Percentiles rank a stretch among this genome's conserved stretches.
Conservation (phyloP, 768 basidiomycete genomes). For the Leucosporidium creatinivorum region DNA sequence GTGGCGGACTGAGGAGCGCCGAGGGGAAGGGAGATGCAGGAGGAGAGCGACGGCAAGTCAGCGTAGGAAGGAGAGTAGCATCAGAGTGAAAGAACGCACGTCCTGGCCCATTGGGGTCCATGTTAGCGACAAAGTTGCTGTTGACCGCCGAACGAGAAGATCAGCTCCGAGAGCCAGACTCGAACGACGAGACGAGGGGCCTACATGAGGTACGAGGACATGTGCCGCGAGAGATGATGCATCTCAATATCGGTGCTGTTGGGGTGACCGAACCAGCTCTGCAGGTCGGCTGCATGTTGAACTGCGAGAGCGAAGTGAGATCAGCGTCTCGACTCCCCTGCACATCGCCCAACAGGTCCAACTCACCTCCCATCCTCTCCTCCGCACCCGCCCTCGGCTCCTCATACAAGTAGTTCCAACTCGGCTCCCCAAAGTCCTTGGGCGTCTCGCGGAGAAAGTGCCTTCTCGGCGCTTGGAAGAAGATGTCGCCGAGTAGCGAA, state of each 20-base stretch:
- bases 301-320: not conserved
- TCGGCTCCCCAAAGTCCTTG: constrained; percentile 31
- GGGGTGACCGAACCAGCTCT: constrained; percentile 24
- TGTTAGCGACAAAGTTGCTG: constrained; percentile 26
- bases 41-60: not conserved
- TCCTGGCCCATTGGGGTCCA: constrained; percentile 28
- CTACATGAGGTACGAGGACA: constrained; percentile 29
- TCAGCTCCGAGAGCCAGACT: no score
- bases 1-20: constrained; percentile 8
- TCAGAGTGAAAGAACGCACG: not conserved
- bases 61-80: not conserved
- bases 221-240: constrained; percentile 14
- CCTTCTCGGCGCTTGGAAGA: constrained; percentile 30
- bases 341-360: not conserved
- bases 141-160: not conserved
- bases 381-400: constrained; percentile 9
- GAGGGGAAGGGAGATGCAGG: not conserved
- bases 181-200: not conserved
- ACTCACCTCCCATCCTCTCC: constrained; percentile 22
- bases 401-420: constrained; percentile 21
- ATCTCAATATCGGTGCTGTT: constrained; percentile 11
- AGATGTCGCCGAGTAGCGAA: constrained; percentile 42
- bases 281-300: constrained; percentile 26
- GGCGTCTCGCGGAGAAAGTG: constrained; percentile 31
- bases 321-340: no score